These are phyloP conservation scores for Drosera spatulata DNA, from an alignment of 179 eudicot genomes.

Conservation along the genomic window DNA sequence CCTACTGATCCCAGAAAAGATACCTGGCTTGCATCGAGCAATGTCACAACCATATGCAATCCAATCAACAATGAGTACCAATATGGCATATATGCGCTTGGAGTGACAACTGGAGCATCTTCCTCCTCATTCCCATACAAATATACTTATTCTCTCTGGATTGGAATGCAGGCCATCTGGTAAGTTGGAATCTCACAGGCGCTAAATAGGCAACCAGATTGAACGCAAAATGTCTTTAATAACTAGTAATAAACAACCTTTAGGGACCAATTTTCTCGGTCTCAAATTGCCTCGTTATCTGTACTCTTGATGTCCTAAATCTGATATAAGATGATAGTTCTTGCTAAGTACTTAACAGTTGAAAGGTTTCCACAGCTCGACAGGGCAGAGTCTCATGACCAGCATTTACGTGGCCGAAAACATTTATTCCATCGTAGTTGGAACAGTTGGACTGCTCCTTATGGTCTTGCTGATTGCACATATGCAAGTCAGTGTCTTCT, in stretches of 20 bases:
- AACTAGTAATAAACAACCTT: no score
- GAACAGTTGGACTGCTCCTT: conserved; percentile 44
- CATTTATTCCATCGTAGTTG: conserved; percentile 37
- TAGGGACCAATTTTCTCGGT: no score
- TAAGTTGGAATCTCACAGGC: not conserved
- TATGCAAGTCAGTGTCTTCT: conserved; percentile 41
- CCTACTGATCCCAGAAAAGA: conserved; percentile 12
- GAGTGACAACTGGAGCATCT: conserved; percentile 28
- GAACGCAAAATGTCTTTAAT: no score
- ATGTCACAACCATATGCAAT: conserved; percentile 27
- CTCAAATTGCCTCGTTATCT: no score
- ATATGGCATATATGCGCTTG: conserved; percentile 44
- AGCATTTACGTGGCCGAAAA: conserved; percentile 56
- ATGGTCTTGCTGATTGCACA: conserved; percentile 64
- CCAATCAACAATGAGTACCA: conserved; percentile 19
- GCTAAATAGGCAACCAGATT: no score
- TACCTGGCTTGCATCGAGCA: conserved; percentile 36
- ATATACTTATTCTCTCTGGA: conserved; percentile 58
- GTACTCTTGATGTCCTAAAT: no score
- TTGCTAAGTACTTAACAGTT: not conserved
- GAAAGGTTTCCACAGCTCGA: conserved; percentile 31
- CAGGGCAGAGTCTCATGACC: conserved; percentile 47
- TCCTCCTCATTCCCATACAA: conserved; percentile 32
- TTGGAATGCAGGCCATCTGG: conserved; percentile 66
- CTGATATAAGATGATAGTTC: not conserved